Base-by-base conservation (phyloP, 441 rosid genomes). In the Aleurites moluccanus region DNA sequence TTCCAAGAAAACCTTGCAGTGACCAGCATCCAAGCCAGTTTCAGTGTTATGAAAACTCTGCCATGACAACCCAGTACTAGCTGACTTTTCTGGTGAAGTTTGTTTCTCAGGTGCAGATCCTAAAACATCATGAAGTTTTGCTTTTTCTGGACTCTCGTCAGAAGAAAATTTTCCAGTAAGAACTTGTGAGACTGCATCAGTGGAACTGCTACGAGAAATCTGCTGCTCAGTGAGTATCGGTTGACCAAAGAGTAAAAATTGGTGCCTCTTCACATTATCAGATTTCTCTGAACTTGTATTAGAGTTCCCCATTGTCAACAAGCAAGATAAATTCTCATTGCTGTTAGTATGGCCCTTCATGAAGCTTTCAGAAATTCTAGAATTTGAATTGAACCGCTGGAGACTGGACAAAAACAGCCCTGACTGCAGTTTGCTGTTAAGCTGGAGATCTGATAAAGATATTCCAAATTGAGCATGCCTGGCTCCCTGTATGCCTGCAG, bases 401-500 rank as follows among this genome's bases (percentile, higher is more conserved):
- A 88, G 80, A 84, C 85, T 71, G 80, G 91, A 80, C 53, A 87
- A 74, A 79, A 88, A 88, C 82, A 88, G 83, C 70, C 92, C 87
- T 44, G 86, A 77, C 69, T 87, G 96, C 80, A 91, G 85, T 74
- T 90, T 90, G 85, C 80, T 87, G 85, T 81, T 78, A 80, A 83
- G 86, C 75, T 86, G 90, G 84, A 83, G 75, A 81, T 90, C 95
- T 64, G 96, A 78, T 79, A 88, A 84, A 81, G 92, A 81, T 81
- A 83, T 64, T 83, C 93, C 97, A 79, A 85, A 88, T 73, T 88
- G 97, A 82, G 93, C 85, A 83, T 96, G 99, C 99, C 99, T 96
- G 99, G 98, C 97, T 96, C 98, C 99, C 99, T 96, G 99, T 92
- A 96, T 91, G 92, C 99, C 94, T 87, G 92, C 93, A 91, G 98